phyloP scores from a whole-genome alignment of 2,329 filamentous ascomycete species.

The Cladosporium sp. region DNA sequence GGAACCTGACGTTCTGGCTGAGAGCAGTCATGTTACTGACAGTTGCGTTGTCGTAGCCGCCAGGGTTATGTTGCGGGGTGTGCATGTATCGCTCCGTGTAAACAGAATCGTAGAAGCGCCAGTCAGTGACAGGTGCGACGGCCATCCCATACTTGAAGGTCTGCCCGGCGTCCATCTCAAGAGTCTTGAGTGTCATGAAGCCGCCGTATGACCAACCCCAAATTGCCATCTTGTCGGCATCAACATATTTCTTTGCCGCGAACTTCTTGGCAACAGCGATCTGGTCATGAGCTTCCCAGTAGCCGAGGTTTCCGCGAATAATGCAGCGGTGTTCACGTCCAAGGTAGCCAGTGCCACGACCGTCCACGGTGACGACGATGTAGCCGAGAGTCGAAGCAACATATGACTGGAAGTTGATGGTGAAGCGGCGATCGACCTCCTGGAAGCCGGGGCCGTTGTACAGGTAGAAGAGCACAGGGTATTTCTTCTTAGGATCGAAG shows the following conservation, averaged over 20 bases:
- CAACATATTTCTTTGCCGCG: constrained; percentile 76
- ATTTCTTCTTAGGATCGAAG: constrained; percentile 77
- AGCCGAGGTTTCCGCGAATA: constrained; percentile 77
- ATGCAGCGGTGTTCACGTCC: constrained; percentile 79
- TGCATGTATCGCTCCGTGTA: constrained; percentile 98
- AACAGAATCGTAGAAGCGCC: constrained; percentile 88
- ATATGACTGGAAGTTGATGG: constrained; percentile 85
- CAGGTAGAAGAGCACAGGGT: constrained; percentile 90
- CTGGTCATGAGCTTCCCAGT: constrained; percentile 83
- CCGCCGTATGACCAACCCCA: constrained; percentile 99
- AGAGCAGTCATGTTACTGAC: constrained; percentile 73
- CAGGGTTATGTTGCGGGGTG: constrained; percentile 75
- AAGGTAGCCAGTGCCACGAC: constrained; percentile 84
- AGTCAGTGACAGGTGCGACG: constrained; percentile 97
- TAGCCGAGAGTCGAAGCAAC: constrained; percentile 83
- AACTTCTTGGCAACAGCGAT: constrained; percentile 85
- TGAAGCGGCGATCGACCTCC: constrained; percentile 73
- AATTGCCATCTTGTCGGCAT: constrained; percentile 76
- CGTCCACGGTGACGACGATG: constrained; percentile 90
- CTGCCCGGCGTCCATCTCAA: constrained; percentile 81
- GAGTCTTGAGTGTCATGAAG: constrained; percentile 89
- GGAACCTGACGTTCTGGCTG: constrained; percentile 73
- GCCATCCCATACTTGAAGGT: constrained; percentile 98
- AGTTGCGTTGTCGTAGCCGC: constrained; percentile 70
- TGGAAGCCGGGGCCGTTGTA: constrained; percentile 96